Conservation (phyloP, 1,284 basidiomycete genomes). For the Coniferiporia sulphurascens region DNA sequence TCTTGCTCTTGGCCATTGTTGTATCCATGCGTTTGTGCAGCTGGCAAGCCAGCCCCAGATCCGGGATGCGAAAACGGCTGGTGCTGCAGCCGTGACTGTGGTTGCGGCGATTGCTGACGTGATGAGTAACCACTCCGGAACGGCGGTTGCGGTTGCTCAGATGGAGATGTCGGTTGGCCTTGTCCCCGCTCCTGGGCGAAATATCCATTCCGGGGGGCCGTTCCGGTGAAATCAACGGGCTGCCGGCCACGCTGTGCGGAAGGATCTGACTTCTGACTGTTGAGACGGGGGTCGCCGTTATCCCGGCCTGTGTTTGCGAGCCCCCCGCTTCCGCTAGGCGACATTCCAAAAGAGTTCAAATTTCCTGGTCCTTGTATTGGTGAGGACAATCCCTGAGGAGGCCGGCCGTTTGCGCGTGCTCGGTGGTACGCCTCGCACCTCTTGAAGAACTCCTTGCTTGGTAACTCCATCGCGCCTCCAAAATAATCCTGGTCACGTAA, state of each 20-base stretch:
- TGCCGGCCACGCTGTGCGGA: constrained; percentile 23
- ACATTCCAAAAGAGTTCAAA: constrained; percentile 29
- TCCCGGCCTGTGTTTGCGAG: constrained; percentile 17
- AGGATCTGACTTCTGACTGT: constrained; percentile 25
- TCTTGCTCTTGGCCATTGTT: constrained; percentile 6
- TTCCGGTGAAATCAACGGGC: constrained; percentile 9
- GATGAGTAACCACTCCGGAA: constrained; percentile 35
- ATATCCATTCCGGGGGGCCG: constrained; percentile 13
- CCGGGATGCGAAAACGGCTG: constrained; percentile 41
- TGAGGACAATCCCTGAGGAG: constrained; percentile 32
- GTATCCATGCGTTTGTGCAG: constrained; percentile 4
- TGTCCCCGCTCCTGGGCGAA: constrained; percentile 19
- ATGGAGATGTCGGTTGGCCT: constrained; percentile 25
- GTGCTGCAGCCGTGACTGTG: constrained; percentile 35
- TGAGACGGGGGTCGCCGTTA: constrained; percentile 20
- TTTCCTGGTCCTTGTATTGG: constrained; percentile 28
- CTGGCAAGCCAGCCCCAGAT: constrained; percentile 21
- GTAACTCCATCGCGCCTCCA: constrained; percentile 73
- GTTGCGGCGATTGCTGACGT: constrained; percentile 38
- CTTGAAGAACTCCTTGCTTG: constrained; percentile 87
- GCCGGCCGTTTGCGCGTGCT: constrained; percentile 41
- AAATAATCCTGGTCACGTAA: constrained; percentile 87
- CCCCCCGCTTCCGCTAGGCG: constrained; percentile 21
- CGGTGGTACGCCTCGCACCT: constrained; percentile 79
- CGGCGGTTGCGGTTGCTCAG: constrained; percentile 29